These are phyloP conservation scores for Sinapis alba DNA, from an alignment of 441 rosid genomes.

Conservation along the genomic window DNA sequence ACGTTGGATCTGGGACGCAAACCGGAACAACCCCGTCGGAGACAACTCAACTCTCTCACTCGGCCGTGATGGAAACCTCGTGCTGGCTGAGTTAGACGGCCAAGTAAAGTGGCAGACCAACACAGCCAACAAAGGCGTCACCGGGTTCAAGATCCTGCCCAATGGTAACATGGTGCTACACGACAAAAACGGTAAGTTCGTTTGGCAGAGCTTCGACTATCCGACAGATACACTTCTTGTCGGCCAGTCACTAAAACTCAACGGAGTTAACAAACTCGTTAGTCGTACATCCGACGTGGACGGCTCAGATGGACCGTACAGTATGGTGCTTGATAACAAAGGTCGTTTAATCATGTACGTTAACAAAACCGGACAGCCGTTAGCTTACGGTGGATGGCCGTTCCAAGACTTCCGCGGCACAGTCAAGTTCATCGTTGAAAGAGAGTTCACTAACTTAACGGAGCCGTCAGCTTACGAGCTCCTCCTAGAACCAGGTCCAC, in stretches of 20 bases:
- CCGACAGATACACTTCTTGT: conserved; percentile 50
- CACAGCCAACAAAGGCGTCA: conserved; percentile 64
- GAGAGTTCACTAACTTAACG: conserved; percentile 36
- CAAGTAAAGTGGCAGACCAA: conserved; percentile 64
- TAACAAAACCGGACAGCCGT: conserved; percentile 36
- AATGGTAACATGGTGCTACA: conserved; percentile 69
- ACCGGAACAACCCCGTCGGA: conserved; percentile 51
- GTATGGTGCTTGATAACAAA: conserved; percentile 37
- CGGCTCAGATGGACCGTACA: conserved; percentile 47
- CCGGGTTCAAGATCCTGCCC: conserved; percentile 50
- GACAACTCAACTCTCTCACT: conserved; percentile 53
- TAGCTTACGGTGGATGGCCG: conserved; percentile 41
- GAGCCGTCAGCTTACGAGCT: conserved; percentile 45
- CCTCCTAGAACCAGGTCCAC: conserved; percentile 26
- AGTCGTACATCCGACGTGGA: conserved; percentile 43
- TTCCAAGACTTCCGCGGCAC: conserved; percentile 36
- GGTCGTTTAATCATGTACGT: conserved; percentile 42
- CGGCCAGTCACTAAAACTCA: conserved; percentile 43
- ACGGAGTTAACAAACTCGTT: conserved; percentile 45
- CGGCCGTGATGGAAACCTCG: conserved; percentile 54
- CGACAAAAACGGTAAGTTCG: conserved; percentile 51
- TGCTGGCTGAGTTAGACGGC: conserved; percentile 58
- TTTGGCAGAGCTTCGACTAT: conserved; percentile 58
- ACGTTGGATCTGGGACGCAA: conserved; percentile 68
- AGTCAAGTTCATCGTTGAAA: conserved; percentile 36